Base-by-base conservation (phyloP, 2,329 filamentous ascomycete species). In the Colletotrichum ledebouriae region DNA sequence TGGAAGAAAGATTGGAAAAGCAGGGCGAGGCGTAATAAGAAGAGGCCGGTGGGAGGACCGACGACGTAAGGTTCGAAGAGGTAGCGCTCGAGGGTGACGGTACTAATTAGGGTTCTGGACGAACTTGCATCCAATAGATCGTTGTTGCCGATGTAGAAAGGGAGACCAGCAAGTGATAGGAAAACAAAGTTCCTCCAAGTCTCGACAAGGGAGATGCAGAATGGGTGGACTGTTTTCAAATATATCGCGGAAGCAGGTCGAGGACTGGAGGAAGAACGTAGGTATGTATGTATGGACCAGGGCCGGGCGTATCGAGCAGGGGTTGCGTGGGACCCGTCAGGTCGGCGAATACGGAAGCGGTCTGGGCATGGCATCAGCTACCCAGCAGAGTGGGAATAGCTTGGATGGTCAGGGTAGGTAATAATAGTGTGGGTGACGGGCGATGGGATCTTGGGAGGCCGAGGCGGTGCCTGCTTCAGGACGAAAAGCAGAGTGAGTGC, bases 401-500 rank as follows among this genome's bases (percentile, higher is more conserved):
- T 69, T 66, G 67, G 67, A 67, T 68, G 67, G 64, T 41, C 55
- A 70, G 55, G 63, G 63, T 68, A 58, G 39, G 59, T 11, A 49
- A 67, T 62, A 25, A 67, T 62, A 25, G 67, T 68, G 67, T 70
- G 67, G 59, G 44, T 59, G 67, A 63, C 56, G 59, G 49, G 29
- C 58, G 49, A 68, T 68, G 67, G 69, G 46, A 65, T 63, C 65
- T 65, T 25, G 56, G 29, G 39, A 41, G 67, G 63, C 63, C 63
- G 70, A 68, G 55, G 62, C 59, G 63, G 59, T 66, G 59, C 55
- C 56, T 68, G 70, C 70, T 67, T 70, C 67, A 71, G 69, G 67
- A 67, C 57, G 69, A 67, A 66, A 70, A 70, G 49, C 42, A 67
- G 47, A 71, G 33, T 55, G 47, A 67, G 59, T 33, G 41, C 46